Evolutionary conservation across 1,284 basidiomycete species (phyloP).

Genomic region (Papiliotrema laurentii): DNA sequence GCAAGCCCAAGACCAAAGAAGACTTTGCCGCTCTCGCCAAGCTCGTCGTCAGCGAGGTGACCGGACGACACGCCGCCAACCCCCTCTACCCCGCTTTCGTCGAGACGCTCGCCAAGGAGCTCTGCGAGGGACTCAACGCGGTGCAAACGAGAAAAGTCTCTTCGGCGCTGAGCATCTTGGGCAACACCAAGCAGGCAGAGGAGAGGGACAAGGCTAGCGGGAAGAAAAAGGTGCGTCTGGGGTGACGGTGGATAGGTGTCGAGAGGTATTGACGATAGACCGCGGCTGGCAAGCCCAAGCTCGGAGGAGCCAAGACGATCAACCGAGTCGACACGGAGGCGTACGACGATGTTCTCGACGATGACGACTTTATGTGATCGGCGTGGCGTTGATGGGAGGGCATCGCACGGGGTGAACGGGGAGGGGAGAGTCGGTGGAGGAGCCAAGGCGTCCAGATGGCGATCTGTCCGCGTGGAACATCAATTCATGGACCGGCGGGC

Average conservation of each 20-base stretch:
- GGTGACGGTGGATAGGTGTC: not conserved
- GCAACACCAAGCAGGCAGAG: slow-evolving; percentile 91
- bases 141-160: slow-evolving; percentile 84
- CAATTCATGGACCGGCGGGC: too few relatives aligned
- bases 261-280: slow-evolving; percentile 14
- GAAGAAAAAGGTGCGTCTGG: slow-evolving; percentile 69
- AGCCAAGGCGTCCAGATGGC: too few relatives aligned
- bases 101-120: slow-evolving; percentile 69
- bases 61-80: slow-evolving; percentile 71
- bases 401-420: too few relatives aligned
- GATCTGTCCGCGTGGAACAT: too few relatives aligned
- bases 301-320: slow-evolving; percentile 63
- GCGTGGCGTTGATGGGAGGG: too few relatives aligned
- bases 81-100: slow-evolving; percentile 76
- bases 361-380: slow-evolving; percentile 35
- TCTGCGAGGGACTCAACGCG: slow-evolving; percentile 71
- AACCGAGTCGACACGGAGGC: slow-evolving; percentile 64
- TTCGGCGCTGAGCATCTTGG: slow-evolving; percentile 70
- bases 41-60: slow-evolving; percentile 65
- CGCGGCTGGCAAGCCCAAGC: slow-evolving; percentile 65
- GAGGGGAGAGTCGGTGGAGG: too few relatives aligned
- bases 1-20: slow-evolving; percentile 75
- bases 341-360: slow-evolving; percentile 84
- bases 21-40: slow-evolving; percentile 72
- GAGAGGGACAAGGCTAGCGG: slow-evolving; percentile 75